phyloP scores from a whole-genome alignment of 2,329 filamentous ascomycete species.

The Periconia sp. region DNA sequence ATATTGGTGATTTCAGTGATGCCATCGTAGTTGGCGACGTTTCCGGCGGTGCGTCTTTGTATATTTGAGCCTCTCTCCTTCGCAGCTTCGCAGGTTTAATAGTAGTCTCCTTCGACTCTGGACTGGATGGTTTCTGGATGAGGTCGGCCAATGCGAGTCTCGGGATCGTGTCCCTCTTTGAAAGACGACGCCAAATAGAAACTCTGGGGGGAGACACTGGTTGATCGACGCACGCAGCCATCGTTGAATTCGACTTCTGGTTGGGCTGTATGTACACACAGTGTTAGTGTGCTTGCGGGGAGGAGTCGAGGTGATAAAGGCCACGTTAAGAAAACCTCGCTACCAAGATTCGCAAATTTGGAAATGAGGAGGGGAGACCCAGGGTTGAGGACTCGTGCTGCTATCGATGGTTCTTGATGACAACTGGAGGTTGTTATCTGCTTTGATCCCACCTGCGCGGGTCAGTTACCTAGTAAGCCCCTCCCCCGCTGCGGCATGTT shows the following conservation, averaged over 20 bases:
- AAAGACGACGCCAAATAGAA: constrained; percentile 8
- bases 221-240: constrained; percentile 5
- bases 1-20: not conserved
- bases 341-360: not conserved
- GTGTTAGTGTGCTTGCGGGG: too few relatives aligned
- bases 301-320: not conserved
- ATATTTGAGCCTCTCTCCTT: not conserved
- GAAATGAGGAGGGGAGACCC: not conserved
- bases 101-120: not conserved
- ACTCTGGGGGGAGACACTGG: constrained; percentile 3
- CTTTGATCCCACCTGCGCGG: not conserved
- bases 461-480: not conserved
- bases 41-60: not conserved
- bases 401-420: not conserved
- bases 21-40: not conserved
- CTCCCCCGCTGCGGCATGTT: not conserved
- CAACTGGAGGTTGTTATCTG: not conserved
- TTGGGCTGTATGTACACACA: not conserved
- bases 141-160: not conserved
- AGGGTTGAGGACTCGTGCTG: not conserved
- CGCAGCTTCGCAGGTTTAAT: not conserved
- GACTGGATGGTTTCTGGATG: not conserved
- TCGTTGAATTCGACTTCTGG: not conserved
- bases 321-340: not conserved
- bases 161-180: constrained; percentile 3